These are phyloP conservation scores for Verticillium longisporum DNA, from an alignment of 2,329 filamentous ascomycete species.

Conservation along the genomic window DNA sequence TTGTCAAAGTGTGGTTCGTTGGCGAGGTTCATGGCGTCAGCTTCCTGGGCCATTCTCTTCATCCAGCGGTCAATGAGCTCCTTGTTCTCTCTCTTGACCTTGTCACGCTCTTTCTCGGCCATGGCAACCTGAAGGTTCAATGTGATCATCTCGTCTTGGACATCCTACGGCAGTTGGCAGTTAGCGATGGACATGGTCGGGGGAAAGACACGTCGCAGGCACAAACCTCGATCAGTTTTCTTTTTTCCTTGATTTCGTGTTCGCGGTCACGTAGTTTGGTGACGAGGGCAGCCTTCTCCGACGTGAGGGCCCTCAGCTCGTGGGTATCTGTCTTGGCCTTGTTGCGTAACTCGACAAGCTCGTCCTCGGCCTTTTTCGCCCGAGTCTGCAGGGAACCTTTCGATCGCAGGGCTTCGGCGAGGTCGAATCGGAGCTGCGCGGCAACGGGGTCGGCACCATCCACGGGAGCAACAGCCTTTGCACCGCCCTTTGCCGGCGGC, in stretches of 20 bases:
- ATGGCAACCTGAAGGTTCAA: constrained; percentile 84
- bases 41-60: constrained; percentile 78
- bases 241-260: constrained; percentile 79
- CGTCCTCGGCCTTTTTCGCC: constrained; percentile 54
- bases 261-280: constrained; percentile 71
- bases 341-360: constrained; percentile 56
- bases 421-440: constrained; percentile 57
- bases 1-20: constrained; percentile 34
- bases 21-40: constrained; percentile 73
- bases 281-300: constrained; percentile 54
- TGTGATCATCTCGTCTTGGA: constrained; percentile 89
- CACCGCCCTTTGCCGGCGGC: constrained; percentile 14
- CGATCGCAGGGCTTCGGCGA: constrained; percentile 70
- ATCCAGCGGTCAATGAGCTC: constrained; percentile 90
- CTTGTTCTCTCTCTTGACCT: constrained; percentile 74
- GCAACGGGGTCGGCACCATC: constrained; percentile 22
- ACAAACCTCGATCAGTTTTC: constrained; percentile 67
- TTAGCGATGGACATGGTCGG: neutral
- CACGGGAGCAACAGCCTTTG: constrained; percentile 6
- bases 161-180: constrained; percentile 51
- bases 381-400: constrained; percentile 61
- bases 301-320: constrained; percentile 54
- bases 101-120: constrained; percentile 68
- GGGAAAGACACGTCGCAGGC: neutral
- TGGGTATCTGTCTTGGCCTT: constrained; percentile 53